Conservation (phyloP, 805 yeast species). For the Nakazawaea populi region DNA sequence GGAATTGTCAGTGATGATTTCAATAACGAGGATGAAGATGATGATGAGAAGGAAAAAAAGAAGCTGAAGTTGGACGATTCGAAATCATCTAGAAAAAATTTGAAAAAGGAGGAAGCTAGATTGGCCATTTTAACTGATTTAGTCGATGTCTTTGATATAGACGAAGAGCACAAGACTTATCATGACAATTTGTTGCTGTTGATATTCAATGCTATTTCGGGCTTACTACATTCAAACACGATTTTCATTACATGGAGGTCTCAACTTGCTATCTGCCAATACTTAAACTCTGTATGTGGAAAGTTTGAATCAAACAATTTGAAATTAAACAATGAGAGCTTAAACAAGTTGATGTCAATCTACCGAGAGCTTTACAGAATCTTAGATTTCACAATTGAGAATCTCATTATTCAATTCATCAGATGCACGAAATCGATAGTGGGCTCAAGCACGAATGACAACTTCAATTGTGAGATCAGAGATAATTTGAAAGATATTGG, state of each 20-base stretch:
- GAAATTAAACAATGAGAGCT: not conserved
- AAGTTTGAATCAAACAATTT: not conserved
- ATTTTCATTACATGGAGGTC: conserved; percentile 55
- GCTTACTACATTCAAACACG: conserved; percentile 22
- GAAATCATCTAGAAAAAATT: conserved; percentile 34
- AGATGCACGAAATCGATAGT: conserved; percentile 16
- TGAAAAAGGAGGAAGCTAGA: conserved; percentile 44
- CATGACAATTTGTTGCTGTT: conserved; percentile 21
- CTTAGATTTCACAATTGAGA: conserved; percentile 32
- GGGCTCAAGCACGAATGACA: not conserved
- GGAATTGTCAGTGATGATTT: conserved; percentile 31
- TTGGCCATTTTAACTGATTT: conserved; percentile 30
- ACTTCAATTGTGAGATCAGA: conserved; percentile 46
- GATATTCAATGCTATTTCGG: conserved; percentile 20
- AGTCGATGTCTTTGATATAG: conserved; percentile 25
- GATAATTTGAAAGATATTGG: conserved; percentile 20
- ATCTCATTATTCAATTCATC: conserved; percentile 47
- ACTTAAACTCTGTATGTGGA: conserved; percentile 21
- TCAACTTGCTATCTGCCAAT: conserved; percentile 39
- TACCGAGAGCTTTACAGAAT: not conserved
- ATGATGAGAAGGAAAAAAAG: conserved; percentile 19
- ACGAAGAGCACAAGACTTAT: conserved; percentile 12
- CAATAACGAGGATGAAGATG: conserved; percentile 32
- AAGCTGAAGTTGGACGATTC: conserved; percentile 10
- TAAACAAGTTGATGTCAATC: not conserved